Conservation (phyloP, 495 filamentous ascomycete species). For the Penicillium atrosanguineum region DNA sequence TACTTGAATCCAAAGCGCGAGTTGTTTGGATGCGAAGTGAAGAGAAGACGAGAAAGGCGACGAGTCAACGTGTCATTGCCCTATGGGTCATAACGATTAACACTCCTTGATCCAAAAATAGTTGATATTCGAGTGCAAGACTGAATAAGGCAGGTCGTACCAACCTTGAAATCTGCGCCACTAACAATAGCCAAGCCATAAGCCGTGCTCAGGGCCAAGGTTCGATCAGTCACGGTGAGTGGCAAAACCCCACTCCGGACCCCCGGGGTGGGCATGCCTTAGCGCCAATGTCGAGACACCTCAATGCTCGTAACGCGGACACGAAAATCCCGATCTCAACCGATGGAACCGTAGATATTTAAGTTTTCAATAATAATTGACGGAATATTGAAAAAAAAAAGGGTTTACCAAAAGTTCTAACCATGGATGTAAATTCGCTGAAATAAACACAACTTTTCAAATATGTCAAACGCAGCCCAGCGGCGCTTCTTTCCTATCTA, state of each 20-base stretch:
- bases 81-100: not conserved
- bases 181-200: not conserved
- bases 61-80: not conserved
- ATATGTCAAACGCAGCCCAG: not conserved
- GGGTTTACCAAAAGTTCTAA: too few species aligned
- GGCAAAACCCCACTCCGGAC: not conserved
- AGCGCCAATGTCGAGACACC: not conserved
- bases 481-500: not conserved
- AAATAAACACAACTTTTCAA: not conserved
- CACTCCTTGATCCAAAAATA: not conserved
- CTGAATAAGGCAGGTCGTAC: not conserved
- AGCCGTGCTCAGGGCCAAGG: not conserved
- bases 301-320: not conserved
- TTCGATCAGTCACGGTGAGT: not conserved
- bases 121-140: not conserved
- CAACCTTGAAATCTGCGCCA: not conserved
- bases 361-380: too few species aligned
- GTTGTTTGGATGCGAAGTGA: not conserved
- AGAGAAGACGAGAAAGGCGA: not conserved
- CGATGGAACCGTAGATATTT: not conserved
- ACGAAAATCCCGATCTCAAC: not conserved
- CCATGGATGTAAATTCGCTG: too few species aligned
- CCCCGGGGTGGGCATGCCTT: not conserved
- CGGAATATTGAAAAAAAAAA: too few species aligned
- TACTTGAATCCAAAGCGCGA: not conserved